Conservation (phyloP, 306 rosid genomes). For the Lupinus albus region DNA sequence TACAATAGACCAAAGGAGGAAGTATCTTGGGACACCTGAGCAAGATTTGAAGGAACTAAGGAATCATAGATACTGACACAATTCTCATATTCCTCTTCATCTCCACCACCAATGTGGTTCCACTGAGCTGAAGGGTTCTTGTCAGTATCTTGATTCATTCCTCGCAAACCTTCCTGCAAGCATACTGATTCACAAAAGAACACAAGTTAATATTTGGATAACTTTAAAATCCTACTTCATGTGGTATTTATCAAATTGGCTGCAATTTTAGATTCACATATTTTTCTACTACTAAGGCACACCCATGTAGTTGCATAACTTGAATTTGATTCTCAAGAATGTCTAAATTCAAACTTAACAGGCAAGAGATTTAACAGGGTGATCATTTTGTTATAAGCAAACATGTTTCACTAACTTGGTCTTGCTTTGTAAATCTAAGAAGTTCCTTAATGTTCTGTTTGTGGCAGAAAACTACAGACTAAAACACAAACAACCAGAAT, state of each 20-base stretch:
- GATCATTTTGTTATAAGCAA: constrained; percentile 21
- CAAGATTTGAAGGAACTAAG: constrained; percentile 57
- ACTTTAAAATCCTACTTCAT: no score
- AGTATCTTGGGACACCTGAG: constrained; percentile 45
- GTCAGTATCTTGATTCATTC: constrained; percentile 67
- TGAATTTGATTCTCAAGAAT: constrained; percentile 7
- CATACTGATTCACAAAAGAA: constrained; percentile 59
- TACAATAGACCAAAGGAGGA: constrained; percentile 37
- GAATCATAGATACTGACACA: constrained; percentile 78
- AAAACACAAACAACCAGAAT: constrained; percentile 37
- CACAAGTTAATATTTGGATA: background rate
- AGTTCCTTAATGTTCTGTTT: constrained; percentile 29
- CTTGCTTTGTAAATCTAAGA: constrained; percentile 40
- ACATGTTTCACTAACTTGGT: constrained; percentile 30
- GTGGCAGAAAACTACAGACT: constrained; percentile 11
- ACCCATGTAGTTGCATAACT: constrained; percentile 17
- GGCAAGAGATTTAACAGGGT: constrained; percentile 12
- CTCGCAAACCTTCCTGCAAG: constrained; percentile 83
- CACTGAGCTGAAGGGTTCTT: constrained; percentile 54
- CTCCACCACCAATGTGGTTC: constrained; percentile 57
- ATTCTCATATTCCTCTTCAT: constrained; percentile 65
- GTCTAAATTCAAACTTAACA: background rate
- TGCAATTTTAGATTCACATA: background rate
- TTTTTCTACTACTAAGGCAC: constrained; percentile 1
- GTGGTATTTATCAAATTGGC: no score